Base-by-base conservation (phyloP, 345 rosid genomes). In the Luvunga scandens region DNA sequence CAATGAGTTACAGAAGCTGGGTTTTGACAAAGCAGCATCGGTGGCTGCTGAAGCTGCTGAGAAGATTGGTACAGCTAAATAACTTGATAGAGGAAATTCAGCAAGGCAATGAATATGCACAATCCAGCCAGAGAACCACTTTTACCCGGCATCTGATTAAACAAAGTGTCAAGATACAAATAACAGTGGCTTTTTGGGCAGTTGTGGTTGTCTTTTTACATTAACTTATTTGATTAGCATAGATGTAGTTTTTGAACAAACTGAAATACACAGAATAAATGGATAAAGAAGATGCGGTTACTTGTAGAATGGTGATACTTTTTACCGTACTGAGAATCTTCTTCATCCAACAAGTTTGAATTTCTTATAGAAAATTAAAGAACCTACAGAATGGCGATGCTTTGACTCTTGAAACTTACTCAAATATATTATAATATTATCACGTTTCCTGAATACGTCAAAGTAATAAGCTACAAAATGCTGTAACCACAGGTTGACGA, bases 21-120 rank as follows among this genome's bases (percentile, higher is more conserved):
- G 97, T 31, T 83, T 95, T 78, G 90, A 87, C 66, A 63, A 88
- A 78, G 98, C 94, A 59, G 98, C 94, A 69, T 84, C 93, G 38
- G 88, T 91, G 48, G 95, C 92, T 2, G 93, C 88, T 57, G 94
- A 87, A 72, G 74, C 42, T 5, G 45, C 74, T 9, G 42, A 71
- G 62, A 71, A 71, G 39, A 50, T 71, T 53, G 18, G 9, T 55
- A 10, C 28, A 30, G 53, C 45, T 0, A 75, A 79, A 76, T 53
- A 45, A 57, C 5, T 30, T 39, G 72, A 65, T 22, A 7, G 22
- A 8, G 33, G n/a, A n/a, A 77, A 42, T 36, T 64, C 64, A 55
- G 38, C 72, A 34, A 18, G 30, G 55, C 14, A 73, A 13, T 73
- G 76, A 73, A 72, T 57, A 53, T 21, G 16, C 4, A 10, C 21